phyloP scores from a whole-genome alignment of 768 basidiomycete genomes.

The Pluteus cervinus region DNA sequence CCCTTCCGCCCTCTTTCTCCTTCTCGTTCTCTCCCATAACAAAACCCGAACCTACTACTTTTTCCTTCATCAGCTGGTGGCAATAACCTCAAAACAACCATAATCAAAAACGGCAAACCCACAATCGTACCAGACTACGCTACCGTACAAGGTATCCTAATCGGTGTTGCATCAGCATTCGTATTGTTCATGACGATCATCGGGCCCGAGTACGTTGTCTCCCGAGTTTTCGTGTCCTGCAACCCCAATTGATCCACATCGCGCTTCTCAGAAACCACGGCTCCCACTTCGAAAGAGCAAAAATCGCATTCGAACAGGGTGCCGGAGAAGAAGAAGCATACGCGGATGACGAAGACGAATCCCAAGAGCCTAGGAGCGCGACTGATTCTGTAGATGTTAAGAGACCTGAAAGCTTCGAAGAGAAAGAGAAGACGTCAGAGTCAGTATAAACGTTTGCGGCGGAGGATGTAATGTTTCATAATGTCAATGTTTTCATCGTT shows the following conservation, averaged over 20 bases:
- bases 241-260: not conserved
- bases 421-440: too few species aligned
- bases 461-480: too few species aligned
- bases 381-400: too few species aligned
- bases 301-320: conserved; percentile 75
- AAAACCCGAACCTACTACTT: too few species aligned
- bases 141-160: conserved; percentile 75
- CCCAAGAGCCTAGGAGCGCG: too few species aligned
- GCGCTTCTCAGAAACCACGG: conserved; percentile 56
- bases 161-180: conserved; percentile 76
- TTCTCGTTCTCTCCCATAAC: too few species aligned
- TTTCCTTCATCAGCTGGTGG: too few species aligned
- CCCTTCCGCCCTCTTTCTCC: too few species aligned
- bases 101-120: conserved; percentile 36
- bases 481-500: too few species aligned
- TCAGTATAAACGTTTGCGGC: too few species aligned
- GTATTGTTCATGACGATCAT: conserved; percentile 71
- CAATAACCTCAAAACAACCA: conserved; percentile 44
- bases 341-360: conserved; percentile 17
- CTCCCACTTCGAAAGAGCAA: conserved; percentile 79
- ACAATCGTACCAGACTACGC: conserved; percentile 59
- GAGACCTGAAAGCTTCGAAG: too few species aligned
- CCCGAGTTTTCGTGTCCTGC: too few species aligned
- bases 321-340: conserved; percentile 43
- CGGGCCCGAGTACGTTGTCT: conserved; percentile 64